Percentiles rank a stretch among this genome's conserved stretches.
Evolutionary conservation across 2,329 filamentous ascomycete species (phyloP).

Genomic region (Aspergillus fumigatiaffinis): DNA sequence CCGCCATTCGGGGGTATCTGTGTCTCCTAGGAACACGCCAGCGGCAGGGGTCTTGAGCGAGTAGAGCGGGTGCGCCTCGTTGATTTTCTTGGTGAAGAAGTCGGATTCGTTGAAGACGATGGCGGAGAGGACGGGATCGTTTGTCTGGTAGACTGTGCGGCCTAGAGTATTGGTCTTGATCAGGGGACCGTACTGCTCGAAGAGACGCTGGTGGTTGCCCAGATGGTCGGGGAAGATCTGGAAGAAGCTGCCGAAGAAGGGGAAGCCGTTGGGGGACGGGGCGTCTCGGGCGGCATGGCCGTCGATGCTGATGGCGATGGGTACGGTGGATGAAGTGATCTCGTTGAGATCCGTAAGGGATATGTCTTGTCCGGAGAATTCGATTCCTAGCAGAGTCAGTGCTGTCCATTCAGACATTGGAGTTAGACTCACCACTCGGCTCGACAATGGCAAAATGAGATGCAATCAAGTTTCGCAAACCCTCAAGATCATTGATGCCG

Average conservation of each 20-base stretch:
- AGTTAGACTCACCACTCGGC: conserved; percentile 18
- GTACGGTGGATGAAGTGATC: conserved; percentile 7
- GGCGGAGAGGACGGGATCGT: conserved; percentile 46
- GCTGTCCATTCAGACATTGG: fast-evolving
- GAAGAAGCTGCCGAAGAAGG: conserved; percentile 51
- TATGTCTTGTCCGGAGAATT: conserved; percentile 13
- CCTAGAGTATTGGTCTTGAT: conserved; percentile 54
- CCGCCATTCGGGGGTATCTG: conserved; percentile 30
- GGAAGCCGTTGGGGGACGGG: conserved; percentile 21
- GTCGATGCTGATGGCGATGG: conserved; percentile 25
- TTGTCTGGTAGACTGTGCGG: conserved; percentile 48
- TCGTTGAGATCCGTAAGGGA: conserved; percentile 15
- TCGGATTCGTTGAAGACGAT: conserved; percentile 49
- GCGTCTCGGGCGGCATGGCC: conserved; percentile 26
- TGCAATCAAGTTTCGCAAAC: conserved; percentile 20
- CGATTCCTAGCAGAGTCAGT: conserved; percentile 13
- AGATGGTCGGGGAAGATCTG: conserved; percentile 57
- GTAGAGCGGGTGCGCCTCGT: conserved; percentile 27
- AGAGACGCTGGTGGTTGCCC: conserved; percentile 54
- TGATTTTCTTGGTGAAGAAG: conserved; percentile 53
- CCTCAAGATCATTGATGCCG: conserved; percentile 14
- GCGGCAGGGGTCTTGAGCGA: conserved; percentile 25
- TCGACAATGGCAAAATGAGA: conserved; percentile 30
- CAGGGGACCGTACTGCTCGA: conserved; percentile 51
- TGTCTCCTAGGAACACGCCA: conserved; percentile 32